These are phyloP conservation scores for Dendrobium officinale DNA, from an alignment of 106 monocot species.

Conservation along the genomic window DNA sequence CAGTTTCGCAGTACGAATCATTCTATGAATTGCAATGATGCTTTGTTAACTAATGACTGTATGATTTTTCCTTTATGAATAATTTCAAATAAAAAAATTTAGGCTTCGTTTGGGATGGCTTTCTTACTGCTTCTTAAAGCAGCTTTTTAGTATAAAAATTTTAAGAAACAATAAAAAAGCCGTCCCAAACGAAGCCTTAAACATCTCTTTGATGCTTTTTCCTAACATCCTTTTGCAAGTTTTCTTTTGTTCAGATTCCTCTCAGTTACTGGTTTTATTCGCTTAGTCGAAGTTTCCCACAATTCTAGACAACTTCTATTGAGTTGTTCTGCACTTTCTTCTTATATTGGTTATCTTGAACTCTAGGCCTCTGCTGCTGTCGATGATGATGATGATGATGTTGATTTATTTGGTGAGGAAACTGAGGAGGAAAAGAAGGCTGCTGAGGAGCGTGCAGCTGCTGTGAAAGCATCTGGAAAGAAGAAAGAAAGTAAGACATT, in stretches of 20 bases:
- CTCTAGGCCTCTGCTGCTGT: constrained; percentile 48
- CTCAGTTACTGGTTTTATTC: too few relatives aligned
- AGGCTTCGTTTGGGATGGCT: too few relatives aligned
- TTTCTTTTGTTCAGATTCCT: not conserved
- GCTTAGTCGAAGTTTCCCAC: not conserved
- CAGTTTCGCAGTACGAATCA: not conserved
- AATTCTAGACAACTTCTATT: not conserved
- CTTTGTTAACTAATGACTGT: not conserved
- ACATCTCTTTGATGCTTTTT: not conserved
- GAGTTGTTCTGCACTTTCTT: not conserved
- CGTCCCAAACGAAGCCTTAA: too few relatives aligned
- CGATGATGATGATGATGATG: constrained; percentile 69
- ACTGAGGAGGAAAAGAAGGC: constrained; percentile 99
- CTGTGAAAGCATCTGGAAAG: constrained; percentile 72
- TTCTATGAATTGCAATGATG: not conserved
- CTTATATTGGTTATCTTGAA: not conserved
- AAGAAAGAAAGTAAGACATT: constrained; percentile 73
- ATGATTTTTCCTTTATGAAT: too few relatives aligned
- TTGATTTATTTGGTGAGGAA: constrained; percentile 94
- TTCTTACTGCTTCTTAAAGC: too few relatives aligned
- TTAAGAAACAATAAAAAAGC: too few relatives aligned
- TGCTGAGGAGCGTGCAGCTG: constrained; percentile 69
- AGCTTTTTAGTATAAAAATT: too few relatives aligned
- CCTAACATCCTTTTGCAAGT: not conserved
- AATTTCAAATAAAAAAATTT: too few relatives aligned